Conservation (phyloP, 1,139 yeast species). For the Spencermartinsiella ligniputridi region DNA sequence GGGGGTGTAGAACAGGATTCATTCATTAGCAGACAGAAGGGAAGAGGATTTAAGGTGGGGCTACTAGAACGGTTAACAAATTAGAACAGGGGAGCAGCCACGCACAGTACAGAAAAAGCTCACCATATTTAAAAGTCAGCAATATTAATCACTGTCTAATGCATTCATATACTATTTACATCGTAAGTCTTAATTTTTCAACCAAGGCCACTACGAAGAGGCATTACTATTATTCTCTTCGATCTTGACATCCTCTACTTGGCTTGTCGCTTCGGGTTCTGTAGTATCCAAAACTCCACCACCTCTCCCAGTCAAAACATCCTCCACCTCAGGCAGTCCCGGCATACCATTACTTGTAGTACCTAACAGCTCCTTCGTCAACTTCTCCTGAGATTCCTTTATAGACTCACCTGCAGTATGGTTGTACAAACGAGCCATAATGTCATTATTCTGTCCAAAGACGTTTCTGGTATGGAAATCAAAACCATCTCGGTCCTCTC, state of each 20-base stretch:
- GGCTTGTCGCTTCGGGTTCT: not conserved
- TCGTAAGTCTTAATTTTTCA: too few relatives aligned
- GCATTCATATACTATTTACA: too few relatives aligned
- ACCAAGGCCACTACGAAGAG: too few relatives aligned
- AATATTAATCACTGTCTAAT: too few relatives aligned
- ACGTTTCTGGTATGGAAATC: not conserved
- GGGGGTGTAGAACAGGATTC: too few relatives aligned
- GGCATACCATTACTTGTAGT: slow-evolving; percentile 40
- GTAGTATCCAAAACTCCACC: not conserved
- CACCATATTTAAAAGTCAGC: too few relatives aligned
- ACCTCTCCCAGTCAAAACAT: slow-evolving; percentile 27
- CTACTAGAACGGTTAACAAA: too few relatives aligned
- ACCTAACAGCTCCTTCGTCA: slow-evolving; percentile 25
- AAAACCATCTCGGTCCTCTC: slow-evolving; percentile 3
- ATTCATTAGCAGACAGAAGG: too few relatives aligned
- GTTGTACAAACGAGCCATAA: slow-evolving; percentile 2
- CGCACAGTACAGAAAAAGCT: too few relatives aligned
- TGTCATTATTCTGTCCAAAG: not conserved
- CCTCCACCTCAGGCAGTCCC: slow-evolving; percentile 45
- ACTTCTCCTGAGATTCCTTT: slow-evolving; percentile 10
- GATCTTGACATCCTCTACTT: not conserved
- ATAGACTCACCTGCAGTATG: slow-evolving; percentile 1
- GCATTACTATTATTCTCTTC: not conserved
- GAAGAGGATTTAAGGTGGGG: too few relatives aligned
- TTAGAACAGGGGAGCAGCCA: too few relatives aligned